Evolutionary conservation across 257 asterid species (phyloP), one percentile per base, ranked within the genome.

Genomic region (Nicotiana noctiflora): DNA sequence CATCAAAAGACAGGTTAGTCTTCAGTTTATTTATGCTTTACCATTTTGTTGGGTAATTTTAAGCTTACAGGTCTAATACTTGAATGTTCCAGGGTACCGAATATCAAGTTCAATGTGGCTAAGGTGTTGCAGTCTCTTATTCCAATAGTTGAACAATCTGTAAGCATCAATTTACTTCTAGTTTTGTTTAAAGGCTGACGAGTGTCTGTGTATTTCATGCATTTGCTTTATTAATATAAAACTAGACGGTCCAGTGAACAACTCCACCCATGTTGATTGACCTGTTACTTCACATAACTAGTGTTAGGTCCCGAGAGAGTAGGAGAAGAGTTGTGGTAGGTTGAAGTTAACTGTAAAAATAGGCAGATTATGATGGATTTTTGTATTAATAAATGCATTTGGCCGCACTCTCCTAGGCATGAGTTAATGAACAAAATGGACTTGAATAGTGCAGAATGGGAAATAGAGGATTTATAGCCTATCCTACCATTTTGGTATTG

Each of bases 61-160:
- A 40, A 32, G 29, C 46, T 72, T 83, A 21, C 79, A 79, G 61
- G 29, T 56, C 81, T 80, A 76, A 76, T 15, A 21, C 23, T 34
- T 31, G 60, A 27, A 65, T n/a, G 76, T 77, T 83, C 79, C 94
- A 95, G 98, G 88, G 98, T 95, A 77, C 97, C 98, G 14, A 93
- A 95, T 87, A 90, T 95, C 80, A 95, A 93, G 85, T 95, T 95
- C 83, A 95, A 93, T 53, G 98, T 92, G 80, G 98, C 98, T 14
- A 94, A 92, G 89, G 97, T 94, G 80, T 84, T 94, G 90, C 96
- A 94, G 83, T 91, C 97, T 79, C 91, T 93, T 83, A 85, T 92
- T 84, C 93, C 97, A 65, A 90, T 94, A 6, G 97, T 93, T 32
- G 98, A 93, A 84, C 92, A 90, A 79, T 89, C 97, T 10, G 98